phyloP scores from a whole-genome alignment of 1,139 yeast genomes.

The Candida sanyaensis region DNA sequence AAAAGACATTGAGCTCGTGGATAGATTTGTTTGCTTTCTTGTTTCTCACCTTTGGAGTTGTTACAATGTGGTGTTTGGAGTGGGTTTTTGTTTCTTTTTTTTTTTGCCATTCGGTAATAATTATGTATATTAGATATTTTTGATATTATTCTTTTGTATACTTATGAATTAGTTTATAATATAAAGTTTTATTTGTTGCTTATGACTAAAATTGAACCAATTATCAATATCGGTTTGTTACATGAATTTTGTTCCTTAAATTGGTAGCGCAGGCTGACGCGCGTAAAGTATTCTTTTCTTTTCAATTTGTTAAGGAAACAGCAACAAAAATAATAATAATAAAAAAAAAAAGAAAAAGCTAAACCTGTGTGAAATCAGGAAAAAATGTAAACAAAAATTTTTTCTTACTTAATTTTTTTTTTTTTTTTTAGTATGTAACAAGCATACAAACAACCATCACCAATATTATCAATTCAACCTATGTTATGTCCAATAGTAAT shows the following conservation, averaged over 20 bases:
- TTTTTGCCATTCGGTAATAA: background rate
- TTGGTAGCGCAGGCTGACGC: background rate
- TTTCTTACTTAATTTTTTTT: background rate
- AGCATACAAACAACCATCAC: background rate
- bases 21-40: background rate
- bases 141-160: background rate
- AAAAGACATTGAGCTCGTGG: background rate
- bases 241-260: no score
- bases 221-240: no score
- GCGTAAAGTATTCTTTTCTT: background rate
- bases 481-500: conserved; percentile 5
- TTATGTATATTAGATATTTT: conserved; percentile 4
- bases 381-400: background rate
- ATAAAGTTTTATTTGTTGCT: background rate
- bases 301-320: background rate
- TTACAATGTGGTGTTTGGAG: no score
- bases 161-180: background rate
- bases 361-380: conserved; percentile 1
- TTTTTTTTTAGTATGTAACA: background rate
- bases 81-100: background rate
- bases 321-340: background rate
- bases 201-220: background rate
- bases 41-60: no score
- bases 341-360: no score
- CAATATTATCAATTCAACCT: background rate